phyloP scores from a whole-genome alignment of 1,139 yeast genomes.

The Wickerhamomyces sp. region DNA sequence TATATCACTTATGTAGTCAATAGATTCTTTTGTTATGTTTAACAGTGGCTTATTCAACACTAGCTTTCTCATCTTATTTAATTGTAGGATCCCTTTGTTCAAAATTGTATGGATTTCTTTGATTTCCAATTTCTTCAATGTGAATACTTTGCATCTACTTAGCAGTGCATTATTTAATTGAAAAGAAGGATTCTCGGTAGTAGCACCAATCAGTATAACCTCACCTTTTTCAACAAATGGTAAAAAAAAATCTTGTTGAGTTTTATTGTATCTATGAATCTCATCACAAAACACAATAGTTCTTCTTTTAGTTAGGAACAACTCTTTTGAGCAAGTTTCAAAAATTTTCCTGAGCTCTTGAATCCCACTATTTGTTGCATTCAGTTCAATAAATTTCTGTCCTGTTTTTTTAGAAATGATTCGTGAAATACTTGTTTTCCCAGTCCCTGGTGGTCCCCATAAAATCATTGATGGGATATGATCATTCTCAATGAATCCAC shows the following conservation, averaged over 20 bases:
- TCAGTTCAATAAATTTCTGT: slow-evolving; percentile 66
- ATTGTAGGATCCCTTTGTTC: slow-evolving; percentile 53
- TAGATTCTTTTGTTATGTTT: slow-evolving; percentile 49
- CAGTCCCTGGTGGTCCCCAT: slow-evolving; percentile 98
- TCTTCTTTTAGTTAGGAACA: slow-evolving; percentile 56
- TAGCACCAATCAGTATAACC: slow-evolving; percentile 80
- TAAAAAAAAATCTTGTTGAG: slow-evolving; percentile 82
- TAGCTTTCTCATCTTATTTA: slow-evolving; percentile 53
- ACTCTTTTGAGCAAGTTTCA: slow-evolving; percentile 67
- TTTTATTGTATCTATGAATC: slow-evolving; percentile 84
- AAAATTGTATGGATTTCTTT: slow-evolving; percentile 57
- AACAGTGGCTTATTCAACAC: slow-evolving; percentile 36
- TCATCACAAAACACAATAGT: slow-evolving; percentile 89
- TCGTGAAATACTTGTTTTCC: slow-evolving; percentile 76
- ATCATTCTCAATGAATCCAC: slow-evolving; percentile 58
- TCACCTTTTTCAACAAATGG: slow-evolving; percentile 69
- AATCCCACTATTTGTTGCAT: slow-evolving; percentile 79
- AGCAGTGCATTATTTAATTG: slow-evolving; percentile 81
- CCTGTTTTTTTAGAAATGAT: slow-evolving; percentile 33
- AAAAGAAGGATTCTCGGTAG: slow-evolving; percentile 96
- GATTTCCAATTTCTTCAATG: slow-evolving; percentile 56
- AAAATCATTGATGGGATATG: slow-evolving; percentile 77
- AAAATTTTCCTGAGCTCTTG: slow-evolving; percentile 68
- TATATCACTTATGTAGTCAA: slow-evolving; percentile 67
- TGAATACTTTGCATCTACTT: slow-evolving; percentile 85